Evolutionary conservation across 2,329 filamentous ascomycete species (phyloP), one percentile per base, ranked within the genome.

Genomic region (Penicillium sp.): DNA sequence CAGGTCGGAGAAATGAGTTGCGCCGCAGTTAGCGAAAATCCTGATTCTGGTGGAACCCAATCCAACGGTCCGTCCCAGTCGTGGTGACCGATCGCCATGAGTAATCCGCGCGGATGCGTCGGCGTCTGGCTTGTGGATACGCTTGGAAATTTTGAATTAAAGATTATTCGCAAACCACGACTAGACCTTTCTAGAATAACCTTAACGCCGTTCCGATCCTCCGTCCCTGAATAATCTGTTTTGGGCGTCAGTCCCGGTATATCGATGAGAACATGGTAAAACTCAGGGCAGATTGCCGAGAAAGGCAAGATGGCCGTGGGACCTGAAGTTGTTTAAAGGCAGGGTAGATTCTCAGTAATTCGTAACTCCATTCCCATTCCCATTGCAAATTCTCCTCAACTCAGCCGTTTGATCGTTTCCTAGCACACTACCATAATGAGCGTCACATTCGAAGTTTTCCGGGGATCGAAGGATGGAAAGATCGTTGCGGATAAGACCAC

Each of bases 391-490:
- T 41, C 22, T 24, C 28, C 33, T n/a, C 22, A 8, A 33, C 2
- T 31, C 14, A n/a, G 2, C 16, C 40, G 16, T n/a, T 25, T 14
- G 8, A 22, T 22, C 10, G 25, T 38, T 13, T 1, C 16, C 16
- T 5, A 38, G 13, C 14, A 27, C 18, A 56, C 27, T 10, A 25
- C 40, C 44, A 57, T n/a, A 8, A 63, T 63, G 61, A 63, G 61
- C 35, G 48, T 63, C 50, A 58, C 61, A 44, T 58, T 63, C 22
- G 60, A 64, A n/a, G 63, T 65, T 27, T 66, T 65, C 51, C 63
- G 63, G 10, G 63, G 63, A 18, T 58, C 61, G 11, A 41, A 60
- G 24, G 60, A 64, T 47, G 60, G 63, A 18, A 56, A 55, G 40
- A 64, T 65, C 25, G 55, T 64, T 16, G 52, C 53, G 5, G 60